A percentile compares a stretch with the other conserved stretches of the same genome.
Conservation (phyloP, 345 rosid species). For the Psidium friedrichsthalianum region DNA sequence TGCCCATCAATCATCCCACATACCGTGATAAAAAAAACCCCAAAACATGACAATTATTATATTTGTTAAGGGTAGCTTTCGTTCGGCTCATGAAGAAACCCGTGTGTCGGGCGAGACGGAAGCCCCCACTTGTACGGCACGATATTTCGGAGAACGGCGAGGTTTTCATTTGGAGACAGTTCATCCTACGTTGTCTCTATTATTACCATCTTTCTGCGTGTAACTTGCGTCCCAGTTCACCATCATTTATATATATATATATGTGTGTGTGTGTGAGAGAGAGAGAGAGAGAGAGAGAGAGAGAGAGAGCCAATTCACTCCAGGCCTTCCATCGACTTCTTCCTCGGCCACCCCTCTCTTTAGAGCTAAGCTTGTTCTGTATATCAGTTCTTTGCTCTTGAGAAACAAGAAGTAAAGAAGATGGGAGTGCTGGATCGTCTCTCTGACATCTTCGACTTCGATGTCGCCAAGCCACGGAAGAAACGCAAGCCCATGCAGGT, state of each 20-base stretch:
- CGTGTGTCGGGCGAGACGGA: background rate
- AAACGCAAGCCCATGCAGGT: constrained; percentile 48
- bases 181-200: background rate
- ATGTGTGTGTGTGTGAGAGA: background rate
- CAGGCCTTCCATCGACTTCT: background rate
- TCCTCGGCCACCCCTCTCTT: background rate
- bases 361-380: background rate
- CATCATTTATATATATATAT: too few species aligned
- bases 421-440: constrained; percentile 44
- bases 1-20: background rate
- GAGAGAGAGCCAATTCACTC: background rate
- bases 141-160: background rate
- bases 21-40: background rate
- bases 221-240: background rate
- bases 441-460: constrained; percentile 16
- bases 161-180: background rate
- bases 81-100: background rate
- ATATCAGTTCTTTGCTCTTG: background rate
- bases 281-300: background rate
- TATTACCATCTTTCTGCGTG: background rate
- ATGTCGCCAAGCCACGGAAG: constrained; percentile 12
- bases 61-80: background rate
- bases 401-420: background rate
- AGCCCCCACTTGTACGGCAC: background rate
- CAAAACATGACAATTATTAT: background rate